Evolutionary conservation across 345 rosid species (phyloP).

Genomic region (Odontarrhena argentea): DNA sequence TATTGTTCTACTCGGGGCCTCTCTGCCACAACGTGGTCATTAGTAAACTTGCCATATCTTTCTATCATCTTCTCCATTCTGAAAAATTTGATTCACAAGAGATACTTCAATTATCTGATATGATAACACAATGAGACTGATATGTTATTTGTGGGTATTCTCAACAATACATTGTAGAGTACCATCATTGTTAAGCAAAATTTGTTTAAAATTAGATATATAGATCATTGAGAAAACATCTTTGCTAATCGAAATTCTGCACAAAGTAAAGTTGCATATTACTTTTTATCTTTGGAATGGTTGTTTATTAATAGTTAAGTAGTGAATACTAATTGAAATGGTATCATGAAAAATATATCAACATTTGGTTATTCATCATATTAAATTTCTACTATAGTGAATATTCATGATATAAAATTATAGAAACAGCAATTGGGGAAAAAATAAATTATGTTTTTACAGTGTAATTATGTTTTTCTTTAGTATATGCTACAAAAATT

Average conservation of each 20-base stretch:
- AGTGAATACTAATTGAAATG: slow-evolving; percentile 1
- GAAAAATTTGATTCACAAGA: slow-evolving; percentile 23
- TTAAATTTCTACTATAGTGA: neutral
- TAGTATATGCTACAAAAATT: slow-evolving; percentile 1
- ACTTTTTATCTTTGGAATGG: too few species aligned
- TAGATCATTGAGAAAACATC: neutral
- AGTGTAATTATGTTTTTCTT: too few species aligned
- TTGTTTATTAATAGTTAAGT: too few species aligned
- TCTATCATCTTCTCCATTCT: slow-evolving; percentile 59
- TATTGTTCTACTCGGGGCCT: slow-evolving; percentile 36
- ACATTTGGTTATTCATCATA: neutral
- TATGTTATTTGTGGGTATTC: neutral
- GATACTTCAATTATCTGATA: neutral
- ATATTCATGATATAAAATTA: slow-evolving; percentile 4
- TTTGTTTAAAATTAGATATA: neutral
- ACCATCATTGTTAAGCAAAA: neutral
- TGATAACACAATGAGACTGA: slow-evolving; percentile 10
- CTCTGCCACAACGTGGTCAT: slow-evolving; percentile 33
- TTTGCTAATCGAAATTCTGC: too few species aligned
- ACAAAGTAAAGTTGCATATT: neutral
- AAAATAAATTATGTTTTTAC: too few species aligned
- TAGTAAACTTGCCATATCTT: slow-evolving; percentile 44
- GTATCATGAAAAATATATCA: neutral
- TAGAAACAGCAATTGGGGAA: too few species aligned
- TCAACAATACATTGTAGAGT: neutral